These are phyloP conservation scores for Xylariaceae sp. DNA, from an alignment of 2,329 filamentous ascomycete genomes.

Conservation along the genomic window DNA sequence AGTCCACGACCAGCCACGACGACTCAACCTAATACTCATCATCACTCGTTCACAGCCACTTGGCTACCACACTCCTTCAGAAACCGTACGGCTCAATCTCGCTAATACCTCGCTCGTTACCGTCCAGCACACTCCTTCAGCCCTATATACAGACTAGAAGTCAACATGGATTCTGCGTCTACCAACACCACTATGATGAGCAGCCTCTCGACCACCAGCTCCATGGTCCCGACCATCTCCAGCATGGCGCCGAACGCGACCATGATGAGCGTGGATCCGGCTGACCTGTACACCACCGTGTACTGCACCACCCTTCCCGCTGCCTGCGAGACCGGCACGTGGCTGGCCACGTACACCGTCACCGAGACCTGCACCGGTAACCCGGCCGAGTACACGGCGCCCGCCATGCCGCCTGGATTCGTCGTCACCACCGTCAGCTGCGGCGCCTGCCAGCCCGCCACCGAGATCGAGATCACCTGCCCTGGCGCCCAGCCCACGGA, in stretches of 20 bases:
- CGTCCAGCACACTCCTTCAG: no score
- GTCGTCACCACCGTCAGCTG: constrained; percentile 30
- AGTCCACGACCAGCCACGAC: constrained; percentile 10
- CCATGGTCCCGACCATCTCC: constrained; percentile 22
- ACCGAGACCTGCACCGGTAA: constrained; percentile 27
- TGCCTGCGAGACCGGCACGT: constrained; percentile 29
- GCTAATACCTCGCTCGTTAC: no score
- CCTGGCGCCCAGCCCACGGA: constrained; percentile 25
- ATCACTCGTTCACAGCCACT: constrained; percentile 20
- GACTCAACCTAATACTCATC: constrained; percentile 12
- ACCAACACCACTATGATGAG: constrained; percentile 2
- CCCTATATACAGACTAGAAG: no score
- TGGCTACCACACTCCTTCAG: constrained; percentile 21
- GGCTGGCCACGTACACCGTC: constrained; percentile 35
- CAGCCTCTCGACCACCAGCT: constrained; percentile 12
- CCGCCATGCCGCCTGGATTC: constrained; percentile 29
- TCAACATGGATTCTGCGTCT: no score
- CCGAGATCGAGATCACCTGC: constrained; percentile 29
- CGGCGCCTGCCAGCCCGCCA: constrained; percentile 22
- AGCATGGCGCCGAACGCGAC: constrained; percentile 21
- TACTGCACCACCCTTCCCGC: constrained; percentile 31
- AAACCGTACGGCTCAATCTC: no score
- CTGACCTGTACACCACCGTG: constrained; percentile 30
- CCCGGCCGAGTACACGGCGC: constrained; percentile 20
- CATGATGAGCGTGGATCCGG: no score